phyloP scores from a whole-genome alignment of 2,329 filamentous ascomycete species.

The Colletotrichum cereale region DNA sequence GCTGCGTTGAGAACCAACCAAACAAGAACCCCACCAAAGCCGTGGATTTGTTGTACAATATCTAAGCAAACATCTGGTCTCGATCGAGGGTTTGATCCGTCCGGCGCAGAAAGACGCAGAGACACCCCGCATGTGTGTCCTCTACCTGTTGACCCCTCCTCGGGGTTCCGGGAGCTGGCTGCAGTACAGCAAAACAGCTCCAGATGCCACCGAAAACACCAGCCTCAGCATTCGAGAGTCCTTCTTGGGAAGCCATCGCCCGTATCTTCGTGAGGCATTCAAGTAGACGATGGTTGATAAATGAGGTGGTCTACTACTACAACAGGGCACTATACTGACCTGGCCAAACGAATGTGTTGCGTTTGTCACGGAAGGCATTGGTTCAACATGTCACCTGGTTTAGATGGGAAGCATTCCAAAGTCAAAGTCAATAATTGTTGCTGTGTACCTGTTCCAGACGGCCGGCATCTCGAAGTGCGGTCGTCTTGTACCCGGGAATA shows the following conservation, averaged over 20 bases:
- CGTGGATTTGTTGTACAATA: not conserved
- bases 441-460: not conserved
- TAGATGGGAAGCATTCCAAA: not conserved
- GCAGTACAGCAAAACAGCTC: not conserved
- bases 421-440: not conserved
- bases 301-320: not conserved
- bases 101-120: not conserved
- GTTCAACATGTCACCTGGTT: not conserved
- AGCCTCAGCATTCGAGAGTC: too few species aligned
- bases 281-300: not conserved
- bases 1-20: not conserved
- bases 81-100: not conserved
- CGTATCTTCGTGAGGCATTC: not conserved
- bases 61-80: not conserved
- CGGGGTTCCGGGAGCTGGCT: not conserved
- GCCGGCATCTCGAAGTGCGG: not conserved
- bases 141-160: not conserved
- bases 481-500: not conserved
- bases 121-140: too few species aligned
- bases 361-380: not conserved
- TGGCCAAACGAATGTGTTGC: not conserved
- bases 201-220: too few species aligned
- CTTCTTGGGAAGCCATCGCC: too few species aligned
- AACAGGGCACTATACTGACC: too few species aligned
- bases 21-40: not conserved